Evolutionary conservation across 768 basidiomycete species (phyloP).

Genomic region (Cyclocybe cylindracea): DNA sequence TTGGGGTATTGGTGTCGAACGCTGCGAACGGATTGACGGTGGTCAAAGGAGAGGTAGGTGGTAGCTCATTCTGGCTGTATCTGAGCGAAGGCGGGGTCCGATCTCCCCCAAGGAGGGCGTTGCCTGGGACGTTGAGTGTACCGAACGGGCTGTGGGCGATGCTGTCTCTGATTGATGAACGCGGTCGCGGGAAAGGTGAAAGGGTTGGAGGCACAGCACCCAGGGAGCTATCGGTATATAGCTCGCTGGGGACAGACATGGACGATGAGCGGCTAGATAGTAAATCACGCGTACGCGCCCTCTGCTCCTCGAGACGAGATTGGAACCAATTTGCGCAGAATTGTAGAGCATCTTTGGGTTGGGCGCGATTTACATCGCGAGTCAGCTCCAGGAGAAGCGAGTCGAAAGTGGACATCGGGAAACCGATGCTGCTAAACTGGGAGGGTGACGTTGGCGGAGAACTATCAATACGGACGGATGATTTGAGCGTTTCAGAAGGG

Average conservation of each 20-base stretch:
- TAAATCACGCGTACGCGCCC: constrained; percentile 69
- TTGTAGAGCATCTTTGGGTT: constrained; percentile 90
- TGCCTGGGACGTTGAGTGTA: constrained; percentile 78
- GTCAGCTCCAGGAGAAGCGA: constrained; percentile 81
- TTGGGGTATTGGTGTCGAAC: constrained; percentile 49
- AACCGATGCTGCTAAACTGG: background rate
- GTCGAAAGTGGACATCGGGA: constrained; percentile 67
- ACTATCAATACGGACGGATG: too few species aligned
- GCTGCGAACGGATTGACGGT: constrained; percentile 52
- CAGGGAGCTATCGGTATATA: constrained; percentile 57
- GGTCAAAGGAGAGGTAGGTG: constrained; percentile 63
- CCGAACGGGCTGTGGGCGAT: constrained; percentile 74
- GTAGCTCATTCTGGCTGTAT: constrained; percentile 57
- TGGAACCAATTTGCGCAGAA: constrained; percentile 97
- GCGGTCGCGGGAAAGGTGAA: constrained; percentile 61
- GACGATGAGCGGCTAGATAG: constrained; percentile 55
- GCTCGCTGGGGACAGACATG: constrained; percentile 53
- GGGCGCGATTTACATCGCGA: constrained; percentile 81
- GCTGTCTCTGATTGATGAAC: constrained; percentile 58
- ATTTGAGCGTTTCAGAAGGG: too few species aligned
- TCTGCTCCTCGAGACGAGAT: constrained; percentile 81
- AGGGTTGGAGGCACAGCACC: constrained; percentile 38
- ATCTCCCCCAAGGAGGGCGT: constrained; percentile 66
- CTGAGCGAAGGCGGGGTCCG: constrained; percentile 57
- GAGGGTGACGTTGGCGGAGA: too few species aligned